phyloP scores from a whole-genome alignment of 2,329 filamentous ascomycete species.

The Aspergillus sclerotialis region DNA sequence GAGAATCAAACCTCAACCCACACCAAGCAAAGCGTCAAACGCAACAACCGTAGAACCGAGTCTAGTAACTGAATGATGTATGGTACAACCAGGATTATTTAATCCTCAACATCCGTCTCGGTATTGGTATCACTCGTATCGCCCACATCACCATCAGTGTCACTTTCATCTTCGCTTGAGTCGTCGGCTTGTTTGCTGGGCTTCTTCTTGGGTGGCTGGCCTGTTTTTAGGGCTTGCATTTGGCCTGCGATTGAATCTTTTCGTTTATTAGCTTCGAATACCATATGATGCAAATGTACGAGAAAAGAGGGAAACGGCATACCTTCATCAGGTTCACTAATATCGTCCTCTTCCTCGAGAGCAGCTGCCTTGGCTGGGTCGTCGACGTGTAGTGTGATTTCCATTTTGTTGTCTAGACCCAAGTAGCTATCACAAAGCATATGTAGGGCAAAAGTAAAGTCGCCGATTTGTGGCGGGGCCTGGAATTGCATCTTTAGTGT shows the following conservation, averaged over 20 bases:
- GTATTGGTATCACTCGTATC: slow-evolving; percentile 53
- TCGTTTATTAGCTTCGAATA: slow-evolving; percentile 19
- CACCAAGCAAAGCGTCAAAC: too few relatives aligned
- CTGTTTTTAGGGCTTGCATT: slow-evolving; percentile 79
- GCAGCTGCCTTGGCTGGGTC: slow-evolving; percentile 78
- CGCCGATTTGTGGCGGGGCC: slow-evolving; percentile 82
- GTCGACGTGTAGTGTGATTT: slow-evolving; percentile 82
- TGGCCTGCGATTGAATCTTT: slow-evolving; percentile 83
- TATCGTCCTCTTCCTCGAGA: slow-evolving; percentile 83
- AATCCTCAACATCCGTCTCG: slow-evolving; percentile 75
- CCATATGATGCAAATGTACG: slow-evolving; percentile 3
- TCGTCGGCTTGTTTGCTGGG: slow-evolving; percentile 48
- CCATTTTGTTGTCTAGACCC: slow-evolving; percentile 86
- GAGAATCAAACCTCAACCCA: too few relatives aligned
- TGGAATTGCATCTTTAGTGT: slow-evolving; percentile 97
- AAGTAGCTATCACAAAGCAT: slow-evolving; percentile 92
- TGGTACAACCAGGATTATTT: slow-evolving; percentile 13
- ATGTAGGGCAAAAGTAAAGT: slow-evolving; percentile 93
- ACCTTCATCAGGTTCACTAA: slow-evolving; percentile 98
- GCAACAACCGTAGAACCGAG: too few relatives aligned
- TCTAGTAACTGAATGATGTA: too few relatives aligned
- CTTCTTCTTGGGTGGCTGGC: slow-evolving; percentile 51
- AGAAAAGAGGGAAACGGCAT: slow-evolving; percentile 36
- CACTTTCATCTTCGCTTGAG: slow-evolving; percentile 57
- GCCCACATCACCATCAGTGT: slow-evolving; percentile 57